These are phyloP conservation scores for Linum tenue DNA, from an alignment of 345 rosid species.

Conservation along the genomic window DNA sequence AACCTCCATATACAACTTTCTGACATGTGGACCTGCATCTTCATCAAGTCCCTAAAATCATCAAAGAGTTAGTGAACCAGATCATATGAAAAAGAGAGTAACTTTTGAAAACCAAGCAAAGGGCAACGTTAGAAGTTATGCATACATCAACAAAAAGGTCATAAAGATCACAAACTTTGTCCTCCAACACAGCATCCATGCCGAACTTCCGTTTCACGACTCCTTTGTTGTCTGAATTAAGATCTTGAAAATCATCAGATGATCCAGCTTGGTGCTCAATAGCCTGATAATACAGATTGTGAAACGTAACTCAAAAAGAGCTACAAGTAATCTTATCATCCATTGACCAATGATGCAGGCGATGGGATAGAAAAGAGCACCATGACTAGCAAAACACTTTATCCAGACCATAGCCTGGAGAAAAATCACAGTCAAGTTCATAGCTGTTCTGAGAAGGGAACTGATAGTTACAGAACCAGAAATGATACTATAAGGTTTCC, in stretches of 20 bases:
- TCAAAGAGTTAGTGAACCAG: slow-evolving; percentile 9
- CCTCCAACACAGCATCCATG: slow-evolving; percentile 70
- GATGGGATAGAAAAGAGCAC: no score
- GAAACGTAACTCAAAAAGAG: not conserved
- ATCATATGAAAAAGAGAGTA: slow-evolving; percentile 12
- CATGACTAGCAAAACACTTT: no score
- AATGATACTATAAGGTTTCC: not conserved
- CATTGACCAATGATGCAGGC: not conserved
- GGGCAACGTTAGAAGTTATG: slow-evolving; percentile 9
- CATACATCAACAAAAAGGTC: slow-evolving; percentile 82
- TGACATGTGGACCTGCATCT: slow-evolving; percentile 68
- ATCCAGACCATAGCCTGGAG: no score
- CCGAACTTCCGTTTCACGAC: slow-evolving; percentile 39
- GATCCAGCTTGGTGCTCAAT: slow-evolving; percentile 49
- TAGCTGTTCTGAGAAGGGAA: no score
- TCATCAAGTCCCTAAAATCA: slow-evolving; percentile 75
- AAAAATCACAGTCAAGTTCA: no score
- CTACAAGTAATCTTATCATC: not conserved
- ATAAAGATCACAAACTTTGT: slow-evolving; percentile 86
- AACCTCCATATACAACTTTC: slow-evolving; percentile 84
- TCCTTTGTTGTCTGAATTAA: slow-evolving; percentile 42
- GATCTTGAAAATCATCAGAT: slow-evolving; percentile 65
- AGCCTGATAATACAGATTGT: slow-evolving; percentile 30
- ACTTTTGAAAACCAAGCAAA: slow-evolving; percentile 6
- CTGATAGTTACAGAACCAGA: no score